phyloP scores from a whole-genome alignment of 2,329 filamentous ascomycete species.

The Trichoderma sp. region DNA sequence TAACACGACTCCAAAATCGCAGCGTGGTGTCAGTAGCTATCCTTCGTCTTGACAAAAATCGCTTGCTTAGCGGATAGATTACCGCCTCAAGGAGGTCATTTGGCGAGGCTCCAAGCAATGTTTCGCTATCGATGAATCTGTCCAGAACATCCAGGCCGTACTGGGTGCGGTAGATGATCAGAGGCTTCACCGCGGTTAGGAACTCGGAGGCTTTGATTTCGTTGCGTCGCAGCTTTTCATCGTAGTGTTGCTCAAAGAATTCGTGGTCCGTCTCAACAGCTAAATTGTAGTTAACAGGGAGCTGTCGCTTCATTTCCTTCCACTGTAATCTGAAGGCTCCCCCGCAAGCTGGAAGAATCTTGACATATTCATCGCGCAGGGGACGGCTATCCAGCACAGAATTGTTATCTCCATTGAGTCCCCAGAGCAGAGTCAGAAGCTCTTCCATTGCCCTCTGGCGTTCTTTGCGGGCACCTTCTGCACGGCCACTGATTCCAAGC shows the following conservation, averaged over 20 bases:
- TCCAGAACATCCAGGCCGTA: neutral
- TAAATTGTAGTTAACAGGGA: neutral
- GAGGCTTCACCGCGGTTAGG: neutral
- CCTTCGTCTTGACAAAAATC: neutral
- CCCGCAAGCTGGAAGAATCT: conserved; percentile 5
- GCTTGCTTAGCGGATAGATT: neutral
- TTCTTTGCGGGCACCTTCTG: neutral
- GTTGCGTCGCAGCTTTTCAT: neutral
- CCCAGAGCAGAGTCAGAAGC: conserved; percentile 11
- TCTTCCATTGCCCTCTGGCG: neutral
- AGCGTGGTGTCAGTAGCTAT: neutral
- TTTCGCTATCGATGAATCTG: neutral
- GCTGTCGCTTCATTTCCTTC: neutral
- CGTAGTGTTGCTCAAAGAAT: conserved; percentile 1
- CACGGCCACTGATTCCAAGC: neutral
- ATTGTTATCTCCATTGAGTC: neutral
- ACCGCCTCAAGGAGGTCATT: neutral
- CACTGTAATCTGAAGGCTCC: neutral
- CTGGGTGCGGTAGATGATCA: neutral
- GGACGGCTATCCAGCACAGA: neutral
- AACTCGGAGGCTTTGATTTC: neutral
- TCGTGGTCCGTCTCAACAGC: neutral
- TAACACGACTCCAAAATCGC: neutral
- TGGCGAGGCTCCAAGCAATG: neutral
- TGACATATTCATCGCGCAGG: neutral